Conservation (phyloP, 1,139 yeast species). For the Pichia sp. region DNA sequence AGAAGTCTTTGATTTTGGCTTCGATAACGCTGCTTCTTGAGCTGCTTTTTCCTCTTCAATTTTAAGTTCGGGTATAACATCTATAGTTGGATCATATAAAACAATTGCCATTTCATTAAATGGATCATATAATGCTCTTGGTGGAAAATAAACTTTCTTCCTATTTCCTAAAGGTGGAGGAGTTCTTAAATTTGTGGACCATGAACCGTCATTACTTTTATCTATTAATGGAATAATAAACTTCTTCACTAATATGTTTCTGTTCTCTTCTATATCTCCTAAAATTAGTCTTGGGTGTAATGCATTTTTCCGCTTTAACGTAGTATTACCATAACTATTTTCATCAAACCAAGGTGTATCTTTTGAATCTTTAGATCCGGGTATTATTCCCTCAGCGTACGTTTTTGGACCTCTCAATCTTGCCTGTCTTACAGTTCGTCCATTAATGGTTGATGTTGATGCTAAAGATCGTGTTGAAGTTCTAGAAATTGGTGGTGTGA, state of each 20-base stretch:
- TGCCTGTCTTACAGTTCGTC: conserved; percentile 26
- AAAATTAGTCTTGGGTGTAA: conserved; percentile 26
- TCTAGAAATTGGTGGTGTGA: conserved; percentile 26
- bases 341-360: conserved; percentile 15
- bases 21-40: conserved; percentile 15
- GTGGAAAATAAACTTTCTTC: conserved; percentile 62
- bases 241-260: conserved; percentile 22
- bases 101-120: conserved; percentile 90
- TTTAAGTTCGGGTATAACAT: conserved; percentile 45
- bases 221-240: conserved; percentile 34
- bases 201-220: conserved; percentile 21
- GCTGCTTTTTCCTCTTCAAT: conserved; percentile 17
- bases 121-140: conserved; percentile 91
- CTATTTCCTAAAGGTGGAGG: conserved; percentile 83
- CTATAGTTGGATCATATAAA: conserved; percentile 89
- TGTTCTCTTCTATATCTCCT: conserved; percentile 20
- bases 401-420: conserved; percentile 32
- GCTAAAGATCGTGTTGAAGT: conserved; percentile 10
- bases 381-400: conserved; percentile 33
- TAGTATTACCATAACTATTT: conserved; percentile 23
- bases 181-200: conserved; percentile 40
- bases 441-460: conserved; percentile 2
- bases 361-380: conserved; percentile 7
- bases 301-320: conserved; percentile 25
- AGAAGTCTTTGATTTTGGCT: not conserved